Percentiles rank a stretch among this genome's conserved stretches.
These are phyloP conservation scores for Trichomonas gallinae DNA, from an alignment of 208 protist species.

Conservation along the genomic window DNA sequence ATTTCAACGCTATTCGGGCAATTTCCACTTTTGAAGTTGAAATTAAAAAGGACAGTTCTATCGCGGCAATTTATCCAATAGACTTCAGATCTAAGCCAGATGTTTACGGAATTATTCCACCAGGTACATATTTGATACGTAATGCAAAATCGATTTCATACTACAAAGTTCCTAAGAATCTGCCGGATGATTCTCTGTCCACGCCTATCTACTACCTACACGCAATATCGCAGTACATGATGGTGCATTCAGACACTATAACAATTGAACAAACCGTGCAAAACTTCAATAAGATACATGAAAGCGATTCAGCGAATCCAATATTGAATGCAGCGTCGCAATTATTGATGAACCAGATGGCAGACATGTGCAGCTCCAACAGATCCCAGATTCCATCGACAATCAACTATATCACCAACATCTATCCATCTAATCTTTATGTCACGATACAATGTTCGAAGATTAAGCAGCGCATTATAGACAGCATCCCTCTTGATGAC, in stretches of 20 bases:
- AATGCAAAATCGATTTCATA: background rate
- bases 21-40: background rate
- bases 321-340: background rate
- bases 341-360: background rate
- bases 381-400: background rate
- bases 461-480: background rate
- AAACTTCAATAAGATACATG: background rate
- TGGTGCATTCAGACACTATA: background rate
- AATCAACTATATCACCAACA: background rate
- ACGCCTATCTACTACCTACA: background rate
- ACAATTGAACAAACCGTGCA: background rate
- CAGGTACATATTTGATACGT: background rate
- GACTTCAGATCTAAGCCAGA: background rate
- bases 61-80: background rate
- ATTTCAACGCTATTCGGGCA: background rate
- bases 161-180: background rate
- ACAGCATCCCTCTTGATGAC: background rate
- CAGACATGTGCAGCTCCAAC: background rate
- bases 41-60: background rate
- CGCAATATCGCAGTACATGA: background rate
- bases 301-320: background rate
- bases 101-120: background rate
- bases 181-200: background rate
- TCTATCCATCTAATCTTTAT: background rate
- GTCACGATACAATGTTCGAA: background rate